phyloP scores from a whole-genome alignment of 345 rosid genomes.

The Moringa oleifera region DNA sequence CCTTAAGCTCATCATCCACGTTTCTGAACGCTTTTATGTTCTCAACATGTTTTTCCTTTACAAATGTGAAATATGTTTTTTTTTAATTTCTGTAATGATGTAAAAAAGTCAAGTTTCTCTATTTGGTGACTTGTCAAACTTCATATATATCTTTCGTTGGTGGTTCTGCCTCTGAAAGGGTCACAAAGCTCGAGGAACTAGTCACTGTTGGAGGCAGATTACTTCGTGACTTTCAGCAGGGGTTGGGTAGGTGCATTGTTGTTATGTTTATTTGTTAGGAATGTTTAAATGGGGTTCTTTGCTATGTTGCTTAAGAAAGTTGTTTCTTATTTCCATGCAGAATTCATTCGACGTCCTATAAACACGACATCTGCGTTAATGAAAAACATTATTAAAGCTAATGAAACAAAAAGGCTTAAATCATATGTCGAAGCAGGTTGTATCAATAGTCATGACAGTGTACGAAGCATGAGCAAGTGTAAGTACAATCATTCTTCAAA shows the following conservation, averaged over 20 bases:
- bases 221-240: constrained; percentile 51
- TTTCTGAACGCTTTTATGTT: not conserved
- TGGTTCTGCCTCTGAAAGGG: constrained; percentile 25
- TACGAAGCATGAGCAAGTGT: constrained; percentile 59
- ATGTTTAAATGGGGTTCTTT: not conserved
- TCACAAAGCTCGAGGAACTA: constrained; percentile 57
- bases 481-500: constrained; percentile 18
- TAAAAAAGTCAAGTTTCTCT: not conserved
- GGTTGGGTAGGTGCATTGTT: constrained; percentile 36
- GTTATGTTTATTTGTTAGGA: not conserved
- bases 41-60: not conserved
- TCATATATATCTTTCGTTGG: not conserved
- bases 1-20: not conserved
- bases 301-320: not conserved
- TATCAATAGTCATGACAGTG: constrained; percentile 31
- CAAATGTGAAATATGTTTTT: not conserved
- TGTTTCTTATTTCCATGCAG: constrained; percentile 25
- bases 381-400: constrained; percentile 42
- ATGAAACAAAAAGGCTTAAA: constrained; percentile 53
- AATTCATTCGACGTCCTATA: constrained; percentile 52
- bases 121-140: not conserved
- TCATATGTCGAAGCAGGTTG: constrained; percentile 62
- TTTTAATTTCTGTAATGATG: too few relatives aligned
- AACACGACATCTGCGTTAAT: constrained; percentile 39
- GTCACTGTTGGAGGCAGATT: constrained; percentile 34